Conservation (phyloP, 2,329 filamentous ascomycete species). For the Aspergillus phoenicis region DNA sequence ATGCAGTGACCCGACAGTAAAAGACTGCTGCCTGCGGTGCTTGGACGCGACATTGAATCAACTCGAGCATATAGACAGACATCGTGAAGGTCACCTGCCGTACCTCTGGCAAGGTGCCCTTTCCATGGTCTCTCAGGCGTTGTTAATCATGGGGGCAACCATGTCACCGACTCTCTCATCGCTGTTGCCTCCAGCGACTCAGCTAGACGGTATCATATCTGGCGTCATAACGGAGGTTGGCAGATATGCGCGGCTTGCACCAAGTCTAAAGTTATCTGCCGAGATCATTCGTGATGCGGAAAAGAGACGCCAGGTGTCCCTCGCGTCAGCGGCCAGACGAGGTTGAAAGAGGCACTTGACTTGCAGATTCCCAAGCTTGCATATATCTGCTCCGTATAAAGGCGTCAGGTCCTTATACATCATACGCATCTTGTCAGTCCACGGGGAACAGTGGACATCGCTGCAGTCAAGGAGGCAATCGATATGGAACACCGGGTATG, state of each 20-base stretch:
- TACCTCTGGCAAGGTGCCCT: slow-evolving; percentile 85
- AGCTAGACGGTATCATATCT: slow-evolving; percentile 75
- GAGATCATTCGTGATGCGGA: slow-evolving; percentile 82
- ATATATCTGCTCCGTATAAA: neutral
- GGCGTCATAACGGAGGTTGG: slow-evolving; percentile 76
- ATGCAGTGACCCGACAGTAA: slow-evolving; percentile 69
- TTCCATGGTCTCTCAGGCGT: slow-evolving; percentile 78
- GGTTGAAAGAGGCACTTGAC: neutral
- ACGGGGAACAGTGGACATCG: neutral
- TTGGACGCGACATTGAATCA: slow-evolving; percentile 78
- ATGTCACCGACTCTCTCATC: slow-evolving; percentile 73
- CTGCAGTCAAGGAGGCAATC: too few relatives aligned
- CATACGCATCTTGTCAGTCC: neutral
- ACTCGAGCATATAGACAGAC: slow-evolving; percentile 74
- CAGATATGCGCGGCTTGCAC: slow-evolving; percentile 72
- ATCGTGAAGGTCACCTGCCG: slow-evolving; percentile 81
- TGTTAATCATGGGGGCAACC: slow-evolving; percentile 81
- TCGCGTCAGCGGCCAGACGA: slow-evolving; percentile 22
- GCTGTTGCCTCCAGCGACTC: slow-evolving; percentile 59
- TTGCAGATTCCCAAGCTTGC: neutral
- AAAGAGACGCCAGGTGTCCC: slow-evolving; percentile 61
- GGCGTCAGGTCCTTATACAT: neutral
- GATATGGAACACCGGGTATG: too few relatives aligned
- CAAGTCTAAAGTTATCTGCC: slow-evolving; percentile 72
- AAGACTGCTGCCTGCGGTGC: slow-evolving; percentile 78